Conservation (phyloP, 192 early-diverging fungal species). For the Cladochytrium replicatum region DNA sequence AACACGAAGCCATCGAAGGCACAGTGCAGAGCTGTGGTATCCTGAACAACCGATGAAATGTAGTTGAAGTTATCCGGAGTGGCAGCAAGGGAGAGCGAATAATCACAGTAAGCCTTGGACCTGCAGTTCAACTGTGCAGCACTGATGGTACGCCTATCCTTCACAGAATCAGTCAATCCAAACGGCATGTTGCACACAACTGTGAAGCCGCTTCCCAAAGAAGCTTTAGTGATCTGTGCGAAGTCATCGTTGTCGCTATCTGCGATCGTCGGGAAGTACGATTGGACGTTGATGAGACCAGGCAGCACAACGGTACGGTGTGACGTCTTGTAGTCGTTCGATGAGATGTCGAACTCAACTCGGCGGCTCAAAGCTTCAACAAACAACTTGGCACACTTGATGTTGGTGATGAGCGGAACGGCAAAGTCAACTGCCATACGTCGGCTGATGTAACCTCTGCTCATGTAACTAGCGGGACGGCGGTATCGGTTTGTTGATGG, state of each 20-base stretch:
- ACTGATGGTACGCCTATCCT: constrained; percentile 44
- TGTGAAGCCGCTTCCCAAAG: constrained; percentile 82
- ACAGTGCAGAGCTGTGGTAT: constrained; percentile 44
- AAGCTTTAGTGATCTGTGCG: constrained; percentile 54
- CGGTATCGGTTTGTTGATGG: constrained; percentile 96
- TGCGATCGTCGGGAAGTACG: constrained; percentile 47
- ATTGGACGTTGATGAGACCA: constrained; percentile 76
- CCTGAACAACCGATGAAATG: constrained; percentile 31
- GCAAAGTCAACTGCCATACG: constrained; percentile 97
- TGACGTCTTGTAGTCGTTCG: constrained; percentile 86
- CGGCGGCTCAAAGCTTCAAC: constrained; percentile 86
- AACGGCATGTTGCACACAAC: constrained; percentile 53
- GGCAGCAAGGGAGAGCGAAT: constrained; percentile 55
- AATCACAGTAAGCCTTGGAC: constrained; percentile 62
- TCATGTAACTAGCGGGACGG: constrained; percentile 89
- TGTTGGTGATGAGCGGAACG: constrained; percentile 94
- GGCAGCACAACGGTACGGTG: constrained; percentile 75
- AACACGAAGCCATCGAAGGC: constrained; percentile 33
- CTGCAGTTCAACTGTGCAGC: constrained; percentile 38
- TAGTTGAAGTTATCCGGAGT: constrained; percentile 58
- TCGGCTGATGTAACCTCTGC: constrained; percentile 85
- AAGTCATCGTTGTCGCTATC: constrained; percentile 41
- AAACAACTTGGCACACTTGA: constrained; percentile 98
- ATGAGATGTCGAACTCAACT: constrained; percentile 58
- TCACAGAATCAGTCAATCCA: constrained; percentile 37